Conservation (phyloP, 2,329 filamentous ascomycete species). For the Triangularia verruculosa region DNA sequence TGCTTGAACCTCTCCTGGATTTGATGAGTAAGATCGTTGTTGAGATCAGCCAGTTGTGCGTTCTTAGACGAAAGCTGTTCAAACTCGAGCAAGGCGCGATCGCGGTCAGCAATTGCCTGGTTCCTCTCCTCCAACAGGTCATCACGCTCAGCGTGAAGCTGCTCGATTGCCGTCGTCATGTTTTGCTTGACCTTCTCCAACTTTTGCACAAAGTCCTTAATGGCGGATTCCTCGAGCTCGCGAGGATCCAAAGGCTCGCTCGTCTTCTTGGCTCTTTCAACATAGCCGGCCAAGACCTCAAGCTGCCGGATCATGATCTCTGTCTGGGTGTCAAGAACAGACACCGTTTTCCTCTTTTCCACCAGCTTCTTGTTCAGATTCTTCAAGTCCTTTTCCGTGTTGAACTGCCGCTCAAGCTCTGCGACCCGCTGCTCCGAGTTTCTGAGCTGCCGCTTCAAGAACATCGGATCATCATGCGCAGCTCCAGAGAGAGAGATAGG, state of each 20-base stretch:
- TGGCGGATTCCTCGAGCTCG: conserved; percentile 81
- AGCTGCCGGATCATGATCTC: conserved; percentile 94
- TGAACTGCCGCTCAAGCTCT: conserved; percentile 79
- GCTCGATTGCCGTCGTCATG: conserved; percentile 57
- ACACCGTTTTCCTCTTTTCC: conserved; percentile 94
- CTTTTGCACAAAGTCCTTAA: conserved; percentile 85
- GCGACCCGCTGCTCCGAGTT: conserved; percentile 80
- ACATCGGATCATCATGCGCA: conserved; percentile 58
- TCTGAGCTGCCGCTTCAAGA: conserved; percentile 72
- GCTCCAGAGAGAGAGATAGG: conserved; percentile 62
- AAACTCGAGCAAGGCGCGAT: conserved; percentile 91
- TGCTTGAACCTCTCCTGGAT: conserved; percentile 92
- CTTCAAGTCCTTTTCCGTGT: conserved; percentile 62
- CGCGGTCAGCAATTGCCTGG: conserved; percentile 77
- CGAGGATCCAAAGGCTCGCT: conserved; percentile 76
- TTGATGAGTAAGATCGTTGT: conserved; percentile 90
- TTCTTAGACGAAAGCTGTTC: conserved; percentile 94
- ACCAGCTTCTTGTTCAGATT: conserved; percentile 82
- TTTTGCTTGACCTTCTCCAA: conserved; percentile 59
- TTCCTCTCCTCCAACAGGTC: conserved; percentile 81
- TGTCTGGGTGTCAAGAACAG: conserved; percentile 87
- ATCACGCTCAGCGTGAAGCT: conserved; percentile 69
- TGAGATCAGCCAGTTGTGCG: conserved; percentile 87
- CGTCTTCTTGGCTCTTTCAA: conserved; percentile 80
- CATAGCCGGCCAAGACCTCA: conserved; percentile 82